Conservation (phyloP, 257 asterid species). For the Fraxinus pennsylvanica region DNA sequence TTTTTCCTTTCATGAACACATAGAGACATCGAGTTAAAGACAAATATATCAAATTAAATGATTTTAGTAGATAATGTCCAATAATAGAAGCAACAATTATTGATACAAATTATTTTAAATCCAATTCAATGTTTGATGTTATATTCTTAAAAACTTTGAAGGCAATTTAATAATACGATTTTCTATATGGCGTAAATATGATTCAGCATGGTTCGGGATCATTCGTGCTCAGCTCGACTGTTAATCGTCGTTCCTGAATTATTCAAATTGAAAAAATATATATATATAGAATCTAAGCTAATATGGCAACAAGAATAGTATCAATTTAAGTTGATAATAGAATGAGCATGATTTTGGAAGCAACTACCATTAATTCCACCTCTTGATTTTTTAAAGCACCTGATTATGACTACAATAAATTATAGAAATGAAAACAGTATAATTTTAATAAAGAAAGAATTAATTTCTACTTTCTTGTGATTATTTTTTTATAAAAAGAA, state of each 20-base stretch:
- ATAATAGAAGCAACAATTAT: slow-evolving; percentile 14
- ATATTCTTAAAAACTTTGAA: neutral
- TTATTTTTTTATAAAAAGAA: slow-evolving; percentile 5
- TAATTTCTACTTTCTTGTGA: neutral
- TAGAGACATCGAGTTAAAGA: neutral
- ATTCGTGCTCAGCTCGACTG: too few species aligned
- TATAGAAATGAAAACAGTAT: neutral
- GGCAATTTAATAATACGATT: neutral
- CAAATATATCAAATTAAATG: neutral
- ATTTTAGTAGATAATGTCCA: neutral
- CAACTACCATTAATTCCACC: neutral
- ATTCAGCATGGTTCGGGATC: too few species aligned
- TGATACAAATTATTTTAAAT: too few species aligned
- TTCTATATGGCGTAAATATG: too few species aligned
- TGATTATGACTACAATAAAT: neutral
- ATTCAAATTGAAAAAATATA: too few species aligned
- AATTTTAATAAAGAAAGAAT: neutral
- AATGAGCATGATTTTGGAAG: neutral
- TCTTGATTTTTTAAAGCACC: neutral
- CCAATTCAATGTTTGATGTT: too few species aligned
- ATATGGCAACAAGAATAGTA: too few species aligned
- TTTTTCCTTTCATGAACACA: slow-evolving; percentile 8
- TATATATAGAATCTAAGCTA: too few species aligned
- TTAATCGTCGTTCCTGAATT: too few species aligned
- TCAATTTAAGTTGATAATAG: neutral